phyloP scores from a whole-genome alignment of 148 eudicot species.

The Rhododendron ovatum region DNA sequence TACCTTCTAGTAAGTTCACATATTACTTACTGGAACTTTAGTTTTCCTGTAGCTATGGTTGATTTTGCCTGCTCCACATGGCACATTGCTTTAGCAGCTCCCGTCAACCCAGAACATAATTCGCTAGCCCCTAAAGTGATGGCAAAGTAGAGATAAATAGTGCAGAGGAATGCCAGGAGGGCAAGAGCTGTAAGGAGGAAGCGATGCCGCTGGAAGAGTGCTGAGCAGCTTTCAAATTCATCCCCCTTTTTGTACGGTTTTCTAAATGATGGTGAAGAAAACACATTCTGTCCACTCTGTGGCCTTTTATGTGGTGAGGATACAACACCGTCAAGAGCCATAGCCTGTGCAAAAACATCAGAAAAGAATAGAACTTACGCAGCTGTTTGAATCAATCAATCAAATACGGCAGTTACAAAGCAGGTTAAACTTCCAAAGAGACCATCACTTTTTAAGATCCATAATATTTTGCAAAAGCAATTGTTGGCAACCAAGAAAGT shows the following conservation, averaged over 20 bases:
- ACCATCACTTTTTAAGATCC: background rate
- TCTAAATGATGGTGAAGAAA: conserved; percentile 35
- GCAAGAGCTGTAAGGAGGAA: conserved; percentile 77
- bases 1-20: background rate
- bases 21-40: conserved; percentile 41
- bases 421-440: background rate
- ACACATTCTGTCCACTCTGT: conserved; percentile 35
- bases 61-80: conserved; percentile 47
- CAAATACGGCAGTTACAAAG: background rate
- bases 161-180: conserved; percentile 66
- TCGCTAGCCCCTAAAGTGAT: conserved; percentile 58
- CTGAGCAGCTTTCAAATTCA: conserved; percentile 50
- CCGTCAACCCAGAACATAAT: conserved; percentile 57
- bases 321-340: background rate
- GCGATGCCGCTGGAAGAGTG: conserved; percentile 72
- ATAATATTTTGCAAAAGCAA: background rate
- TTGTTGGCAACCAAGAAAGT: background rate
- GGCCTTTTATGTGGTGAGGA: conserved; percentile 50
- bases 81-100: conserved; percentile 55
- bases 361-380: background rate
- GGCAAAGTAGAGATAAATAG: conserved; percentile 86
- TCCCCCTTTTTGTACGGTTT: conserved; percentile 40
- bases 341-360: background rate
- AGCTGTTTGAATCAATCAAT: background rate
- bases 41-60: conserved; percentile 50